Base-by-base conservation (phyloP, 495 filamentous ascomycete genomes). In the Aspergillus kassunensis region DNA sequence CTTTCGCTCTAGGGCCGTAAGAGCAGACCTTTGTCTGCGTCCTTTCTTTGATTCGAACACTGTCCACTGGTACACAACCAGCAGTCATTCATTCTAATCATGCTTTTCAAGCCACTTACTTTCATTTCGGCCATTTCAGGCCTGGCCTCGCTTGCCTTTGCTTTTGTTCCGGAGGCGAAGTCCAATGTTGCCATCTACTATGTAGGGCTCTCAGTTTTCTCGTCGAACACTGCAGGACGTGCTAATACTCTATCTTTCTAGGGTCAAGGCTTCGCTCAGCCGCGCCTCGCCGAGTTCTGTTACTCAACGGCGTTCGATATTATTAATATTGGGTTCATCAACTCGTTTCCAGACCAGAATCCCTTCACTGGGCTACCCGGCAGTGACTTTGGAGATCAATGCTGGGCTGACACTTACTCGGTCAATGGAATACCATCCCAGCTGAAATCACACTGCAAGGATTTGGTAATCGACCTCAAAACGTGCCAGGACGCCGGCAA, bases 101-200 rank as follows among this genome's bases (percentile, higher is more conserved):
- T 75, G 73, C 51, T 41, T 30, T 63, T 52, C 18, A 70, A 58
- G 30, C 55, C 55, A 43, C n/a, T 73, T 41, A 57, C 61, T 54
- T 53, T 61, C 37, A 48, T 56, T 55, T 44, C 59, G 42, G 66
- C 60, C n/a, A 47, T 71, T 21, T 63, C 67, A 34, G 56, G 56
- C 29, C 42, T 71, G 29, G 49, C 56, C 50, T 57, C 66, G 24
- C 41, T 61, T 37, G 58, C 75, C 13, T 47, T 74, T 44, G 80
- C 77, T 44, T 80, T 85, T 59, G 63, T 76, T 58, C 51, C 73
- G 4, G 45, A 55, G 27, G 65, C 73, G 4, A 73, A 71, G n/a
- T 75, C 70, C 50, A 87, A 86, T 60, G 61, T 87, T 56, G 81
- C 79, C 19, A 69, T 87, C 20, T 88, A 87, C 63, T 88, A 82